Percentiles rank a stretch among this genome's conserved stretches.
Conservation (phyloP, 129 eudicot genomes). For the Saussurea involucrata region DNA sequence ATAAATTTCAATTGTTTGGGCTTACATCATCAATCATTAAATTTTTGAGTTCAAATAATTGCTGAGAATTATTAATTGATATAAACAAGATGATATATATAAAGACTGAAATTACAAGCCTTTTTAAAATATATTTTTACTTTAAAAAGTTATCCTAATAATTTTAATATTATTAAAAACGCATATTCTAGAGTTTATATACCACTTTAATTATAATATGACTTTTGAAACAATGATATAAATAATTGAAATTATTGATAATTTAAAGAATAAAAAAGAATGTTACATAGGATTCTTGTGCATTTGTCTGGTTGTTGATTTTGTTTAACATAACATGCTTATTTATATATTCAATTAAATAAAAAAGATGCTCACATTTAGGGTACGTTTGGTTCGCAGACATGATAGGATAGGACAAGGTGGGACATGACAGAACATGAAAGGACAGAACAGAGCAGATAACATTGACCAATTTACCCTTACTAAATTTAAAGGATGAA, state of each 20-base stretch:
- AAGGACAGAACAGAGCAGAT: too few species aligned
- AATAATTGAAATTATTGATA: conserved; percentile 3
- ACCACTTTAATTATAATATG: neutral
- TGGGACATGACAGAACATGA: too few species aligned
- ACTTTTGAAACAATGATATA: neutral
- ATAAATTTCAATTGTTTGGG: neutral
- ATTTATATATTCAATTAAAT: neutral
- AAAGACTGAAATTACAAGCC: too few species aligned
- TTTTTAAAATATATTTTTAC: too few species aligned
- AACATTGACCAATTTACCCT: too few species aligned
- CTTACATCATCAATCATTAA: neutral
- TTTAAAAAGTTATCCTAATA: neutral
- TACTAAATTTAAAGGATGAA: too few species aligned
- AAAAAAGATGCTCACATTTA: neutral
- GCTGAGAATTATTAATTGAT: neutral
- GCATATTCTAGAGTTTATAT: neutral
- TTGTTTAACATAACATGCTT: neutral
- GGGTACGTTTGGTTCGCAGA: too few species aligned
- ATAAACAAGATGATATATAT: too few species aligned
- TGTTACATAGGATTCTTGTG: conserved; percentile 22
- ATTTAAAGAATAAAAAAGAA: neutral
- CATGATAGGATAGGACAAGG: too few species aligned
- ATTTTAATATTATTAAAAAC: neutral
- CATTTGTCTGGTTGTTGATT: neutral
- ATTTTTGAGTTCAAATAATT: neutral